These are phyloP conservation scores for Canavalia gladiata DNA, from an alignment of 306 rosid genomes.

Conservation along the genomic window DNA sequence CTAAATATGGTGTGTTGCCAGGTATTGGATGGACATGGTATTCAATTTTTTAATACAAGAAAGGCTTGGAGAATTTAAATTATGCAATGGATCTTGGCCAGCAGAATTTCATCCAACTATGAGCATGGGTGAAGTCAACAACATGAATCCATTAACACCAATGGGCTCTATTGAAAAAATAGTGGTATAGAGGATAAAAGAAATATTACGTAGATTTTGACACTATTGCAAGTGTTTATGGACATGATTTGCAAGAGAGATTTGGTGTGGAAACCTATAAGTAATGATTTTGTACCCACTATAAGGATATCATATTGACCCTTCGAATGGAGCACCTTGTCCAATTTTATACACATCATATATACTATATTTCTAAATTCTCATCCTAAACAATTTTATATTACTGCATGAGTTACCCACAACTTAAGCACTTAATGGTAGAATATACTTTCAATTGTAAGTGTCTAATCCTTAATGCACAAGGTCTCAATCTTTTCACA, in stretches of 20 bases:
- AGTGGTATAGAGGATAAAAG: slow-evolving; percentile 4
- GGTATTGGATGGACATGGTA: slow-evolving; percentile 59
- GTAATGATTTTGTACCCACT: too few relatives aligned
- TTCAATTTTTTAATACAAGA: slow-evolving; percentile 60
- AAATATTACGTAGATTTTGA: slow-evolving; percentile 21
- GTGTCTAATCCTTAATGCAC: too few relatives aligned
- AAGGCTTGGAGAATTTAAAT: slow-evolving; percentile 49
- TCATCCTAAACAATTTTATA: too few relatives aligned
- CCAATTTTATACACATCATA: too few relatives aligned
- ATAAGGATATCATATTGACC: too few relatives aligned
- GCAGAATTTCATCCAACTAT: slow-evolving; percentile 46
- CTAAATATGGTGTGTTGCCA: slow-evolving; percentile 63
- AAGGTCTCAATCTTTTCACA: too few relatives aligned
- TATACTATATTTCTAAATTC: too few relatives aligned
- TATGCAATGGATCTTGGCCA: slow-evolving; percentile 46
- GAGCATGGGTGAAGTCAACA: slow-evolving; percentile 24
- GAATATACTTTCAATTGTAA: too few relatives aligned
- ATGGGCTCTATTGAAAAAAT: background rate
- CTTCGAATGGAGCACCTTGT: too few relatives aligned
- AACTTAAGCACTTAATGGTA: too few relatives aligned
- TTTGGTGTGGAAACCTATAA: slow-evolving; percentile 3
- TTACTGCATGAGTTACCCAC: too few relatives aligned
- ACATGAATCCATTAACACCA: slow-evolving; percentile 21
- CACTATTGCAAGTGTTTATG: slow-evolving; percentile 2
- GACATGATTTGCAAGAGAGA: background rate